Conservation (phyloP, 768 basidiomycete species). For the Dioszegia hungarica region DNA sequence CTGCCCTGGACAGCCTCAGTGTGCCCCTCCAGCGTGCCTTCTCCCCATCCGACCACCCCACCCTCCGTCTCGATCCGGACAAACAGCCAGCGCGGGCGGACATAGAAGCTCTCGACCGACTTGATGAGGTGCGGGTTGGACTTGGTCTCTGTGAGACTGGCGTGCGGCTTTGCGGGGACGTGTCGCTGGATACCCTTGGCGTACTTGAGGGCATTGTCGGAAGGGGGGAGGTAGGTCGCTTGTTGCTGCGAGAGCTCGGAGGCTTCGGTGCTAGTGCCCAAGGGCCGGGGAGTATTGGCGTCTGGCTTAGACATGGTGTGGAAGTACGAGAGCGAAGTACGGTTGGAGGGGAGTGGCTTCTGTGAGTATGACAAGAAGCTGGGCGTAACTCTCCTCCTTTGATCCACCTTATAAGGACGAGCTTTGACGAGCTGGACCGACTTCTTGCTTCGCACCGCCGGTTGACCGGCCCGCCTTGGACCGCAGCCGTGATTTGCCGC, state of each 20-base stretch:
- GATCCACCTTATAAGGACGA: too few relatives aligned
- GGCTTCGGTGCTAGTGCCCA: constrained; percentile 25
- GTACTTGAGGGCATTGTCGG: constrained; percentile 31
- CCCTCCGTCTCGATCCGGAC: constrained; percentile 63
- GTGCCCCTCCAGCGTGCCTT: constrained; percentile 66
- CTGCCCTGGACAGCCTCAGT: constrained; percentile 71
- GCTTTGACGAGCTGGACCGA: too few relatives aligned
- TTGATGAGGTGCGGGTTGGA: constrained; percentile 25
- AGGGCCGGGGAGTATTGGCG: constrained; percentile 21
- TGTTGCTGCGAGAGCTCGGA: constrained; percentile 27
- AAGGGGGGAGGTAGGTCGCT: constrained; percentile 38
- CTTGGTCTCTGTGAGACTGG: background rate
- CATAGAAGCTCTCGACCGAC: constrained; percentile 55
- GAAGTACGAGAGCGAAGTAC: too few relatives aligned
- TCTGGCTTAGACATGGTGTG: constrained; percentile 10
- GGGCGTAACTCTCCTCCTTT: too few relatives aligned
- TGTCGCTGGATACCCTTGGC: constrained; percentile 32
- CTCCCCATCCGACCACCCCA: constrained; percentile 68
- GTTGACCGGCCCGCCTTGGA: too few relatives aligned
- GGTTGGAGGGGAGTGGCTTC: too few relatives aligned
- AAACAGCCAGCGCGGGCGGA: constrained; percentile 71
- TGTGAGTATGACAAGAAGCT: too few relatives aligned
- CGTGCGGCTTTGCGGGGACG: constrained; percentile 15
- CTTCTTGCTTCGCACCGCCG: too few relatives aligned
- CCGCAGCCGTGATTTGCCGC: background rate